phyloP scores from a whole-genome alignment of 495 filamentous ascomycete genomes.

The Aspergillus leporis region DNA sequence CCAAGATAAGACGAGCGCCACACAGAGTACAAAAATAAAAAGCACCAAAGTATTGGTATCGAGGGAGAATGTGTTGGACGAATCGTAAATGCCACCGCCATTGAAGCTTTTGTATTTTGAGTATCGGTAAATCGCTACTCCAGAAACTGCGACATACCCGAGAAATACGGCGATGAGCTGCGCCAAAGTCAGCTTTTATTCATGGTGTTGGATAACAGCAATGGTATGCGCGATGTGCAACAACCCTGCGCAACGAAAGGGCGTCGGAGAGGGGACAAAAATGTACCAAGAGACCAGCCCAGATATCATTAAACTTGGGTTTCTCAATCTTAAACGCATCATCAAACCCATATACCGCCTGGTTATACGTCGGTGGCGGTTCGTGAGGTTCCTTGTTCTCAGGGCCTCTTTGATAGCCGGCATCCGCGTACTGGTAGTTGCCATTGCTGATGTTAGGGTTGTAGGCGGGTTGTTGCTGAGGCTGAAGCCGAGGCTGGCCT shows the following conservation, averaged over 20 bases:
- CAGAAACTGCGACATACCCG: slow-evolving; percentile 78
- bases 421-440: slow-evolving; percentile 19
- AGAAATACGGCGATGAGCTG: slow-evolving; percentile 71
- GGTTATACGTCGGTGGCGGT: slow-evolving; percentile 33
- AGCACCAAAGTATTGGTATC: slow-evolving; percentile 84
- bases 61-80: slow-evolving; percentile 61
- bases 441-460: slow-evolving; percentile 17
- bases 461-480: slow-evolving; percentile 16
- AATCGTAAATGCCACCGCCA: slow-evolving; percentile 73
- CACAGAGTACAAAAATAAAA: slow-evolving; percentile 71
- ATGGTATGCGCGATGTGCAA: not conserved
- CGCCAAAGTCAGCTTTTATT: slow-evolving; percentile 7
- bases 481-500: slow-evolving; percentile 22
- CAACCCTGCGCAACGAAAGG: not conserved
- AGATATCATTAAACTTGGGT: slow-evolving; percentile 86
- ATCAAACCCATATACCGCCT: slow-evolving; percentile 55
- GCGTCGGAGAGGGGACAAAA: not conserved
- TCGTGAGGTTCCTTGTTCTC: slow-evolving; percentile 36
- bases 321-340: slow-evolving; percentile 76
- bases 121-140: slow-evolving; percentile 75
- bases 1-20: slow-evolving; percentile 73
- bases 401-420: slow-evolving; percentile 20
- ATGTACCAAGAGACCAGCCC: slow-evolving; percentile 75
- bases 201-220: not conserved
- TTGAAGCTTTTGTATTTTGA: slow-evolving; percentile 63